Conservation (phyloP, 106 monocot species). For the Dioscorea dumetorum region DNA sequence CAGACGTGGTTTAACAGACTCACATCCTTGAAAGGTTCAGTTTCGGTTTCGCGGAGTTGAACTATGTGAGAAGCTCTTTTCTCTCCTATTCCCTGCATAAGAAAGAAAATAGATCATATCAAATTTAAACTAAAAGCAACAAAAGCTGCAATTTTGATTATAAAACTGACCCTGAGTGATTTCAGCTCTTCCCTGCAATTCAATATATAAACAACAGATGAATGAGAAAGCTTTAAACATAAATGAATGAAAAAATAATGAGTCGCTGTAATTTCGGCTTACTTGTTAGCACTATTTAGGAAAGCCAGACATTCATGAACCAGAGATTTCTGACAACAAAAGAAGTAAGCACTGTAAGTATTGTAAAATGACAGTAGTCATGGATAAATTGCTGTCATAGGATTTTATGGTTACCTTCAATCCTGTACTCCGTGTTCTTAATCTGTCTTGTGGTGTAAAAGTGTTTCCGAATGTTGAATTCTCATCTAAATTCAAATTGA, state of each 20-base stretch:
- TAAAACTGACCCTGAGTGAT: conserved; percentile 27
- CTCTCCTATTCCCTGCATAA: conserved; percentile 45
- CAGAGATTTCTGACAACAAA: conserved; percentile 32
- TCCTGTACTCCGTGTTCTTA: conserved; percentile 33
- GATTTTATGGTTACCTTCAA: conserved; percentile 26
- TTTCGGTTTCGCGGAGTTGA: conserved; percentile 26
- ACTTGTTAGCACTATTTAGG: conserved; percentile 49
- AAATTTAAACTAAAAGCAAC: background rate
- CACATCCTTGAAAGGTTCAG: conserved; percentile 41
- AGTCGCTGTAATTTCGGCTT: conserved; percentile 4
- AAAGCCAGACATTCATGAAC: conserved; percentile 36
- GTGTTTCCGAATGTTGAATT: background rate
- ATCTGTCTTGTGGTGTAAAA: conserved; percentile 19
- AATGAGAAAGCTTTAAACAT: background rate
- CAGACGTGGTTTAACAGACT: background rate
- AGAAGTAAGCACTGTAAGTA: background rate
- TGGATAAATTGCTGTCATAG: background rate
- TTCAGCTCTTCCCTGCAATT: conserved; percentile 41
- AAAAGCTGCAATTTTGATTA: background rate
- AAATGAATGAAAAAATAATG: background rate
- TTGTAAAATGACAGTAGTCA: background rate
- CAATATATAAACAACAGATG: background rate
- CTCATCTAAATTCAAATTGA: background rate
- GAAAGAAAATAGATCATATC: background rate
- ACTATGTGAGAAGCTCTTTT: conserved; percentile 45